Evolutionary conservation across 306 rosid genomes (phyloP).

Genomic region (Glycine latifolia): DNA sequence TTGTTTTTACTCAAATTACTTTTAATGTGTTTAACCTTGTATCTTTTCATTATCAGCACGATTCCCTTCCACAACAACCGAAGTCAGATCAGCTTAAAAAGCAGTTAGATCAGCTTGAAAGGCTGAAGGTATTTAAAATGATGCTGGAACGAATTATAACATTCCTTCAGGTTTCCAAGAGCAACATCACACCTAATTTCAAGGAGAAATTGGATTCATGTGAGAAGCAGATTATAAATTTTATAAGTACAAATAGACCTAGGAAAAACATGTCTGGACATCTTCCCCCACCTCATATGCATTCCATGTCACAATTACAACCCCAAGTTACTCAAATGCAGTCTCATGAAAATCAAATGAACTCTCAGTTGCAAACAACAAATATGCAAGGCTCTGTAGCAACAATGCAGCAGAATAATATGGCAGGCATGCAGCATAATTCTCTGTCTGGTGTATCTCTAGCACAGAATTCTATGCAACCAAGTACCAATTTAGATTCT

Average conservation of each 20-base stretch:
- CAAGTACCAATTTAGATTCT: slow-evolving; percentile 67
- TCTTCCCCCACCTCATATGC: slow-evolving; percentile 76
- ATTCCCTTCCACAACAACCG: slow-evolving; percentile 72
- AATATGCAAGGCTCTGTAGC: slow-evolving; percentile 69
- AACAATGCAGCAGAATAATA: slow-evolving; percentile 67
- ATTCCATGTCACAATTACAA: slow-evolving; percentile 73
- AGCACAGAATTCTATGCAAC: slow-evolving; percentile 69
- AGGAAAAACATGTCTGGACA: slow-evolving; percentile 73
- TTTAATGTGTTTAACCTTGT: slow-evolving; percentile 21
- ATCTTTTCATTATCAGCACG: slow-evolving; percentile 62
- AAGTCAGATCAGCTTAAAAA: slow-evolving; percentile 71
- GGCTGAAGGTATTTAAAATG: slow-evolving; percentile 68
- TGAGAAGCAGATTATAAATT: slow-evolving; percentile 77
- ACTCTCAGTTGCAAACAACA: slow-evolving; percentile 75
- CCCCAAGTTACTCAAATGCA: slow-evolving; percentile 70
- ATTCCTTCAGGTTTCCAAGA: slow-evolving; percentile 68
- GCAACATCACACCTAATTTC: slow-evolving; percentile 45
- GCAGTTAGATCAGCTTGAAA: slow-evolving; percentile 71
- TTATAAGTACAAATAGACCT: slow-evolving; percentile 69
- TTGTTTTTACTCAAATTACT: neutral
- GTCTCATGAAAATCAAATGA: slow-evolving; percentile 86
- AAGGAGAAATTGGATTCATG: slow-evolving; percentile 69
- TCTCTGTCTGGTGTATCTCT: slow-evolving; percentile 71
- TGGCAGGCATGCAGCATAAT: slow-evolving; percentile 72
- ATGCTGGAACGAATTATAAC: slow-evolving; percentile 75